Evolutionary conservation across 768 basidiomycete species (phyloP), one percentile per base, ranked within the genome.

Genomic region (Termitomyces sp.): DNA sequence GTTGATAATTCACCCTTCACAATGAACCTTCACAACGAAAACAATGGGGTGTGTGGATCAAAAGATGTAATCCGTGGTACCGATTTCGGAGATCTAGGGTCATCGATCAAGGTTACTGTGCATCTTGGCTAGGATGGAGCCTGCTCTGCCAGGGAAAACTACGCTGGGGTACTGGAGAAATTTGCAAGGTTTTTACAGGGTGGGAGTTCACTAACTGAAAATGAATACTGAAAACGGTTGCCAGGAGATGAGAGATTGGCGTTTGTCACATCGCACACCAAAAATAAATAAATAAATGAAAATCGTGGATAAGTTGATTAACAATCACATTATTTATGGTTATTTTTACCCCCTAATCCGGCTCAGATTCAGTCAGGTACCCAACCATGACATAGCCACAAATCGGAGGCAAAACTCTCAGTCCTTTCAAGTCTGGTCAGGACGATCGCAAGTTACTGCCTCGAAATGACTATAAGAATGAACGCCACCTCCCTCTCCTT

Each of bases 381-480:
- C 54, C 44, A 18, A 18, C 18, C 27, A 8, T 14, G 20, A 32
- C 40, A 63, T 60, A 55, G 62, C 62, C 59, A 60, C 62, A 50
- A 20, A 14, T 53, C 53, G 53, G 52, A 27, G 37, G 37, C 37
- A 53, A 50, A 51, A 51, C 32, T 47, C 13, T 47, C 13, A 20
- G 12, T 6, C 33, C 32, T 34, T 49, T n/a, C 20, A 22, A 5
- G 22, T n/a, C n/a, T 52, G 37, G 37, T 37, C 36, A 30, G 34
- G 48, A 49, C 48, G 33, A 49, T 20, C 30, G 18, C n/a, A 60
- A 57, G 60, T 58, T 62, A 58, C 47, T 46, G 53, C 49, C 33
- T 62, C 61, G 63, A 56, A 54, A 48, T 33, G 33, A 39, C 67
- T 76, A 75, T 78, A 78, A 69, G 52, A 76, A 75, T 70, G 72